These are phyloP conservation scores for Danielozyma ontarioensis DNA, from an alignment of 805 yeast species.

Conservation along the genomic window DNA sequence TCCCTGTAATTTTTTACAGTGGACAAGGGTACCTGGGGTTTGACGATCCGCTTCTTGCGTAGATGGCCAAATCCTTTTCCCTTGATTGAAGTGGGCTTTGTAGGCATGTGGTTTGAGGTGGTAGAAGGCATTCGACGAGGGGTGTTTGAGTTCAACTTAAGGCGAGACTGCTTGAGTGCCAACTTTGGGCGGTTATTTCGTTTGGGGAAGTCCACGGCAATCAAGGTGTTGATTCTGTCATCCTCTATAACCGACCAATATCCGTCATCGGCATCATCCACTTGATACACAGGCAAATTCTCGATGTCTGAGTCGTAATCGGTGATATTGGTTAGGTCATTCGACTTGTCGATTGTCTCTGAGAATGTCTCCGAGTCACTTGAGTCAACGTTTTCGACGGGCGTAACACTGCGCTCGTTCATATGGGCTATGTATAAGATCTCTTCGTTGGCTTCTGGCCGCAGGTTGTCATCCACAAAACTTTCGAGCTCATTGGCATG, in stretches of 20 bases:
- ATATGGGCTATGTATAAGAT: too few species aligned
- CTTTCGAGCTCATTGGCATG: slow-evolving; percentile 5
- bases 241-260: slow-evolving; percentile 11
- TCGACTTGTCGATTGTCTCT: neutral
- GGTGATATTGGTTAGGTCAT: neutral
- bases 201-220: slow-evolving; percentile 4
- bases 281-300: neutral
- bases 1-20: neutral
- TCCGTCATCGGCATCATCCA: slow-evolving; percentile 3
- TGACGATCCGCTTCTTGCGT: neutral
- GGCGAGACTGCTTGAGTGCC: neutral
- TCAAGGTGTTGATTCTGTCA: slow-evolving; percentile 13
- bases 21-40: neutral
- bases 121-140: too few species aligned
- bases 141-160: neutral
- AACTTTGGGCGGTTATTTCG: too few species aligned
- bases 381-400: neutral
- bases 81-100: neutral
- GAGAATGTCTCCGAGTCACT: neutral
- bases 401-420: neutral
- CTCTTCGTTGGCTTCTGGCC: too few species aligned
- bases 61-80: neutral
- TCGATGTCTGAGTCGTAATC: neutral
- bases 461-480: slow-evolving; percentile 20
- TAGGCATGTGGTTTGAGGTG: too few species aligned